Evolutionary conservation across 208 protist species (phyloP), one percentile per base, ranked within the genome.

Genomic region (Wallacemonas sp.): DNA sequence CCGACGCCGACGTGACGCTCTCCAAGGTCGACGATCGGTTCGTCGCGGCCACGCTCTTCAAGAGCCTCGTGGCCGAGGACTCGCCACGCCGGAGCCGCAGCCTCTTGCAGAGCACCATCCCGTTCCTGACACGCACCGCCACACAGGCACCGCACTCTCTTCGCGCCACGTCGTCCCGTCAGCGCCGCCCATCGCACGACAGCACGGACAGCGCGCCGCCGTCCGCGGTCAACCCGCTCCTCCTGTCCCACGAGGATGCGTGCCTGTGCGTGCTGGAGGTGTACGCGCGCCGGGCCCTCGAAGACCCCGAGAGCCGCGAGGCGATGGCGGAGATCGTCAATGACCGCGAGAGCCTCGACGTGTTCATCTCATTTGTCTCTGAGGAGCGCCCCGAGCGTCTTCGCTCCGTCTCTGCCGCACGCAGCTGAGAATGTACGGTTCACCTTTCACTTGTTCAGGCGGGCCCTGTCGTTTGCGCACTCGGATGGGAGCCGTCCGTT

Each of bases 321-420:
- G 70, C 76, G 1, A 67, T 77, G 25, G 28, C 22, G 3, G 76
- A 82, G 38, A 71, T 82, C 26, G 67, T 61, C 16, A 36, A 29
- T 23, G 72, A 71, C 28, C 61, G 31, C 41, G 76, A 82, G 38
- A 82, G 61, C 41, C 64, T 82, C n/a, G 76, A 82, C 18, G 62
- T 61, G 7, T 76, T 82, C 46, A 18, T 82, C 46, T 48, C 61
- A 16, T 77, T 74, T 66, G 33, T 82, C 16, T 42, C 44, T 11
- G 67, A 70, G 57, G 67, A 79, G 23, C 61, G 63, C 3, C 45
- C 45, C 7, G 63, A 57, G n/a, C 57, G 57, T 29, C 31, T 10
- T 23, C 55, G 55, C 7, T 61, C 55, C 7, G n/a, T 18, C 20
- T 7, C 55, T 8, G 18, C 31, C 23, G 32, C 26, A 18, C 31